Evolutionary conservation across 495 filamentous ascomycete species (phyloP).

Genomic region (Xylaria bambusicola): DNA sequence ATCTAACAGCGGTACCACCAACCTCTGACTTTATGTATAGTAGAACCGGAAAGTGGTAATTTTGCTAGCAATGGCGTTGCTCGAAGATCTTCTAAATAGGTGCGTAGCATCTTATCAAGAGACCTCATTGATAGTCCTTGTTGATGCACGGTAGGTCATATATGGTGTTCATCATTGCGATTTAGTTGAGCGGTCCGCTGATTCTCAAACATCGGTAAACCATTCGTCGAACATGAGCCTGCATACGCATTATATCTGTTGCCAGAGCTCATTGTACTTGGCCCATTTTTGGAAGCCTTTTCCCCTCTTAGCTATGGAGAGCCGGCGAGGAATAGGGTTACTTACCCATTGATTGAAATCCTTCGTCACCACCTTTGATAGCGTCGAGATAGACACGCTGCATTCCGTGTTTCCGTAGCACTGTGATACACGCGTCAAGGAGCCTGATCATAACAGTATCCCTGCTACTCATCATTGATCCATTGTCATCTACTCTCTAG

Average conservation of each 20-base stretch:
- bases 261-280: constrained; percentile 50
- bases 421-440: constrained; percentile 44
- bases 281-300: constrained; percentile 54
- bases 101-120: neutral
- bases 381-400: constrained; percentile 47
- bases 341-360: constrained; percentile 50
- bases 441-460: constrained; percentile 50
- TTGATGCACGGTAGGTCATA: neutral
- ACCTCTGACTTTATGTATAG: neutral
- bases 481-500: constrained; percentile 33
- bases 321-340: neutral
- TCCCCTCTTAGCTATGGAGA: neutral
- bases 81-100: neutral
- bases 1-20: neutral
- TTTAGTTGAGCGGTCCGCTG: neutral
- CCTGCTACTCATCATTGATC: constrained; percentile 36
- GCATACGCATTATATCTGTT: constrained; percentile 28
- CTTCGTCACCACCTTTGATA: constrained; percentile 45
- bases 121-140: neutral
- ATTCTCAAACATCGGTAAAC: neutral
- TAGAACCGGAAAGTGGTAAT: neutral
- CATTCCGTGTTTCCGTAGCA: constrained; percentile 42
- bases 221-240: neutral
- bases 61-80: constrained; percentile 1
- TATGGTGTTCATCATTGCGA: neutral